Base-by-base conservation (phyloP, 805 yeast genomes). In the Kuraishia molischiana region DNA sequence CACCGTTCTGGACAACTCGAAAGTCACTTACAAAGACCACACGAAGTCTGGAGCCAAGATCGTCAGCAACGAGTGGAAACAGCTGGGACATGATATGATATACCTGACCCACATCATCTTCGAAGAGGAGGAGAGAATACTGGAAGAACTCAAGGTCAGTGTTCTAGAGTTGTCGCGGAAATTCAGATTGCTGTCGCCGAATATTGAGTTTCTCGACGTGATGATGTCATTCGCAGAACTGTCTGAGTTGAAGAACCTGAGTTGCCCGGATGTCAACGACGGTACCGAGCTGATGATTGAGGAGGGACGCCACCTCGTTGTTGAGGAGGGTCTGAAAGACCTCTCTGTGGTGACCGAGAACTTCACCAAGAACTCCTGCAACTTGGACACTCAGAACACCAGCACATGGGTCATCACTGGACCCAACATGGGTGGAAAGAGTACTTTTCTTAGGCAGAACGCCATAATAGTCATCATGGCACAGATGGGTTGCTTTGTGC, bases 351-450 rank as follows among this genome's bases (percentile, higher is more conserved):
- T 49, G n/a, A 39, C 51, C n/a, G 58, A 52, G 13, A 61, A 64
- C 39, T 81, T 80, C 52, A 51, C 68, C 45, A 29, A 77, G 43
- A 67, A 73, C 40, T 62, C 66, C 39, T 70, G 76, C 34, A 5
- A 35, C 3, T 28, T 61, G 2, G 44, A 56, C 32, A 18, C 45
- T 43, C 8, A n/a, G 0, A 43, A 56, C 0, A 46, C 52, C 4
- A 44, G 57, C 4, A 50, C 72, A 2, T 70, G 84, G 64, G 66
- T 85, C 14, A 74, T 85, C n/a, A 81, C 95, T 0, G 95, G 95
- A 0, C 95, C 95, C 0, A 85, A 85, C 51, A 82, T 82, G 90
- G 90, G 90, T 5, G 92, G 92, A 5, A 83, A 83, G 51, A 79
- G 87, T 4, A 79, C 87, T 1, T 81, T 76, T 50, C 67, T 83